Evolutionary conservation across 73 alveolate species (phyloP), one percentile per base, ranked within the genome.

Genomic region (Urostyla sp.): DNA sequence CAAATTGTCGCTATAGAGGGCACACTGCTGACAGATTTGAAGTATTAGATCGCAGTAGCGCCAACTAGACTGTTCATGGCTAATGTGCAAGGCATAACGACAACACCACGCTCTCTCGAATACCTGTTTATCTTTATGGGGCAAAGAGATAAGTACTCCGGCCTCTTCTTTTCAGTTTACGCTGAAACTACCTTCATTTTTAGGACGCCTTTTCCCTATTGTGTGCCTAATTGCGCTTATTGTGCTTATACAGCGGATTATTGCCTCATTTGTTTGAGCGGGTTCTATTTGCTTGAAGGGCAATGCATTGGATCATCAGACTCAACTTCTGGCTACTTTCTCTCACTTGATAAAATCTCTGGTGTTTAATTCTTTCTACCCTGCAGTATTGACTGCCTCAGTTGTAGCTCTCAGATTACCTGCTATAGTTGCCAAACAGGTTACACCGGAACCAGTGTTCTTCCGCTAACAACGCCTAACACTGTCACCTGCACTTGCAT

Each of bases 111-210:
- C n/a, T n/a, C n/a, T n/a, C n/a, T 8, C 1, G 83, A 69, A 23
- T 69, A 31, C 27, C 18, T 34, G 34, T 48, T 20, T 55, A 49
- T 69, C 27, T 48, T 69, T 13, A 54, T 48, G 1, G 34, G 57
- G 0, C 30, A 69, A 24, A 45, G 83, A 69, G 83, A 69, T 24
- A 30, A 49, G 20, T 6, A 69, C 20, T 69, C 83, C 16, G 83
- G 83, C 30, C 27, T 69, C 28, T 69, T 46, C 23, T 69, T 37
- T 35, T 27, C 83, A 13, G 83, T 69, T 5, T 20, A 13, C 4
- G 37, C 20, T 10, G 50, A 40, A 43, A 63, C 37, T 32, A 5
- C 79, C 6, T 2, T 7, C 8, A 10, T 40, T 1, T 63, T 63
- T 16, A 43, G 44, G 26, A 63, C 59, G 26, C 37, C 40, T n/a